Conservation (phyloP, 2,329 filamentous ascomycete species). For the Verticillium tricorpus region DNA sequence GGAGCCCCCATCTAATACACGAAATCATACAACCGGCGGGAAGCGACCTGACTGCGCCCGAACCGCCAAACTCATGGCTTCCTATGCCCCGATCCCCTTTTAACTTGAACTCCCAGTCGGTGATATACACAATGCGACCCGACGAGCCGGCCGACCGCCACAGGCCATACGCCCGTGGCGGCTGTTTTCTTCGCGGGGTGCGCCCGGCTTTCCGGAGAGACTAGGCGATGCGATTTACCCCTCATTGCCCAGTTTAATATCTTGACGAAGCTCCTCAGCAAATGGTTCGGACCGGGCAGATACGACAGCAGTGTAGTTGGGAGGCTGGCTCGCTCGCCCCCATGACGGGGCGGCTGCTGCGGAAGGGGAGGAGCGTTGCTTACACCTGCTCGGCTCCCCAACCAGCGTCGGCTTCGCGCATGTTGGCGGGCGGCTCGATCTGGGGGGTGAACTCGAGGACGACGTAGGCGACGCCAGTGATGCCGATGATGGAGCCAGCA, state of each 20-base stretch:
- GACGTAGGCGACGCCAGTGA: slow-evolving; percentile 74
- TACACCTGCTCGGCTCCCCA: slow-evolving; percentile 78
- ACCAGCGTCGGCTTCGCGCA: slow-evolving; percentile 71
- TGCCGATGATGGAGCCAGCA: slow-evolving; percentile 70
- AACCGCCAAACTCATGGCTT: background rate
- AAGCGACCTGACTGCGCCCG: background rate
- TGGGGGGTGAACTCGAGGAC: slow-evolving; percentile 72
- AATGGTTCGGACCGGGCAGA: background rate
- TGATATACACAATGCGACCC: background rate
- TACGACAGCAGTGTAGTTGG: slow-evolving; percentile 49
- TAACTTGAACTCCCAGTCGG: background rate
- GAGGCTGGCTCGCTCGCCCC: slow-evolving; percentile 83
- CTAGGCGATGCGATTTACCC: background rate
- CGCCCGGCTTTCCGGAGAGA: background rate
- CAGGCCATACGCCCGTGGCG: background rate
- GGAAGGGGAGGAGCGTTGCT: slow-evolving; percentile 9
- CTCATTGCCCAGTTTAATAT: background rate
- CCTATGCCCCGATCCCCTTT: background rate
- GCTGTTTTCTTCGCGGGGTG: background rate
- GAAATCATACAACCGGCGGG: background rate
- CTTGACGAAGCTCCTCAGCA: background rate
- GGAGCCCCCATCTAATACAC: background rate
- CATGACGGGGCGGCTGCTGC: slow-evolving; percentile 67
- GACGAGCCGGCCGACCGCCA: background rate
- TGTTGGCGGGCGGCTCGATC: slow-evolving; percentile 76